Base-by-base conservation (phyloP, 495 filamentous ascomycete species). In the Aspergillus homomorphus region DNA sequence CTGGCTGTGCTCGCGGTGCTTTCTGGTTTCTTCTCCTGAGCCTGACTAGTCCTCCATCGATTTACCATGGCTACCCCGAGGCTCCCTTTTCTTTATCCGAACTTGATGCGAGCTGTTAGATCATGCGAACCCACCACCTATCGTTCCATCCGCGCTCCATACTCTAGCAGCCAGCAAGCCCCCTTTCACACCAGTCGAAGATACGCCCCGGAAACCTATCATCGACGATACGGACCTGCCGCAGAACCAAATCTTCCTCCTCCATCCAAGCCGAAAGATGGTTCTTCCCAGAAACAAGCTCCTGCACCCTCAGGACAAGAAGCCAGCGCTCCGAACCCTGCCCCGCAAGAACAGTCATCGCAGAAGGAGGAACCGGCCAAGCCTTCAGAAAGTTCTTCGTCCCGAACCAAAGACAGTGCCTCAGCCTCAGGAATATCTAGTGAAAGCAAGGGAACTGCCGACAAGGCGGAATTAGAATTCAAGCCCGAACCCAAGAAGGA, bases 41-140 rank as follows among this genome's bases (percentile, higher is more conserved):
- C 38, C 53, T 22, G 4, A 53, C 10, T 15, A 19, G 42, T 22
- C 41, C 20, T 24, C 43, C 24, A 16, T 21, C 30, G 33, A 9
- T 26, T 56, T 57, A 59, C 57, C 55, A 93, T 93, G 89, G 82
- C 87, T 51, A 77, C 82, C 10, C 77, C 77, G 50, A 79, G 89
- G 63, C 77, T 93, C 30, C 84, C 84, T 3, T 91, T 92, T 64
- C 79, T 92, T 16, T 92, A 91, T 63, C 88, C 89, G 38, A 83
- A 88, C 61, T 72, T 89, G 48, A 87, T 85, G 56, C 75, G 74
- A 16, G 67, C 73, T 2, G 64, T 74, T 23, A 66, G 73, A 23
- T 62, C 71, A 21, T 80, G 73, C 53, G 69, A 77, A 51, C 65
- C 70, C n/a, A 66, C 50, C 15, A 69, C 69, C 21, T 63, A 66